Conservation (phyloP, 345 rosid species). For the Iberis pinnata region DNA sequence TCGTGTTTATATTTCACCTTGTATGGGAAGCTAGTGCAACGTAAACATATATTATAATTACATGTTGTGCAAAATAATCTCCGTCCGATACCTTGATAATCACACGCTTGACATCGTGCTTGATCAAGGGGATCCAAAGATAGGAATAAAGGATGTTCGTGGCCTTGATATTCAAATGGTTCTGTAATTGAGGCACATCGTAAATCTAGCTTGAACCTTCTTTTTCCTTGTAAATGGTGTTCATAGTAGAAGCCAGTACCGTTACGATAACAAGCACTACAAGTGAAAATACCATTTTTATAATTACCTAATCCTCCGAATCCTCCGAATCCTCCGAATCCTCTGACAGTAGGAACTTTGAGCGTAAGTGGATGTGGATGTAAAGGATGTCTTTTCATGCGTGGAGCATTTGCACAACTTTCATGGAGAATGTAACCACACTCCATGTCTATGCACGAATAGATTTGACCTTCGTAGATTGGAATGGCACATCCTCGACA, state of each 20-base stretch:
- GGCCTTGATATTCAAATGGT: background rate
- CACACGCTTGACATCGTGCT: background rate
- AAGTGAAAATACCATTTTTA: background rate
- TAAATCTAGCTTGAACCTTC: background rate
- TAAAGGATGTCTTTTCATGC: background rate
- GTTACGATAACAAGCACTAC: rapidly evolving
- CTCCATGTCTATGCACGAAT: background rate
- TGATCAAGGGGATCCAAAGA: background rate
- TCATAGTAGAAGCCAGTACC: background rate
- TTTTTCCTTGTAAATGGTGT: background rate
- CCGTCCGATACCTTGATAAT: rapidly evolving
- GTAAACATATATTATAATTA: background rate
- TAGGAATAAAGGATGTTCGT: background rate
- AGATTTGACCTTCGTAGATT: background rate
- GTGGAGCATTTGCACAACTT: background rate
- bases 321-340: no score
- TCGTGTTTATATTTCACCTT: conserved; percentile 6
- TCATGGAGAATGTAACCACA: background rate
- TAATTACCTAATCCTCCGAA: no score
- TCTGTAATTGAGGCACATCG: background rate
- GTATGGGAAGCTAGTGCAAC: background rate
- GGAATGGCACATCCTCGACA: background rate
- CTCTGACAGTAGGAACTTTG: no score
- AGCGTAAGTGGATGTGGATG: background rate
- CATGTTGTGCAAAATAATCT: background rate